A percentile compares a stretch with the other conserved stretches of the same genome.
phyloP scores from a whole-genome alignment of 2,329 filamentous ascomycete genomes.

The Pyrenochaeta sp. region DNA sequence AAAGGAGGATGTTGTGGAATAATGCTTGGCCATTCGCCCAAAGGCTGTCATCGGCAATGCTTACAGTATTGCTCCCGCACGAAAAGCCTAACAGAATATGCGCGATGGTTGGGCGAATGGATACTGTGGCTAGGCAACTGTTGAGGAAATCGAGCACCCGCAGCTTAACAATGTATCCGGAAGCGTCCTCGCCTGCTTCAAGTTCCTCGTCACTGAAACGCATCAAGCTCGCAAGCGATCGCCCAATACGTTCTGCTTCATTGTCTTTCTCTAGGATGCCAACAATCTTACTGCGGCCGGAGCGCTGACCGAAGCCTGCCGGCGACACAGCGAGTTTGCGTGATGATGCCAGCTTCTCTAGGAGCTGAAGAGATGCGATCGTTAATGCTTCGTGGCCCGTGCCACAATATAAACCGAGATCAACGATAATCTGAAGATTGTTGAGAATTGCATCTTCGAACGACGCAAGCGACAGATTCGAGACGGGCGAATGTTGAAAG shows the following conservation, averaged over 20 bases:
- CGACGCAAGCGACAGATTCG: conserved; percentile 79
- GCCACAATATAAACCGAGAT: conserved; percentile 86
- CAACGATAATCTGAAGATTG: conserved; percentile 78
- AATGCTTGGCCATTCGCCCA: conserved; percentile 78
- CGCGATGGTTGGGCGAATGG: conserved; percentile 82
- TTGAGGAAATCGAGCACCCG: conserved; percentile 87
- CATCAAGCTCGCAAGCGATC: conserved; percentile 74
- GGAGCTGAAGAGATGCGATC: conserved; percentile 77
- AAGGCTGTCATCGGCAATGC: conserved; percentile 70
- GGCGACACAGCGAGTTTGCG: conserved; percentile 78
- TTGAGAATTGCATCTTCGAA: conserved; percentile 92
- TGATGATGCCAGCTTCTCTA: conserved; percentile 87
- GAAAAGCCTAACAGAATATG: conserved; percentile 90
- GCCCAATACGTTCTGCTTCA: conserved; percentile 79
- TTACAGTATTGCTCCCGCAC: conserved; percentile 74
- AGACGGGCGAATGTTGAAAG: conserved; percentile 67
- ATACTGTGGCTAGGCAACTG: conserved; percentile 76
- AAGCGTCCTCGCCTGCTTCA: conserved; percentile 71
- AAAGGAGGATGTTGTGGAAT: conserved; percentile 79
- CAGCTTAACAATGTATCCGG: conserved; percentile 81
- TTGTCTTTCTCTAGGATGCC: conserved; percentile 85
- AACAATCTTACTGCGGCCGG: conserved; percentile 81
- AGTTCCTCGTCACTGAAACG: conserved; percentile 71
- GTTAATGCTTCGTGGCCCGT: conserved; percentile 83
- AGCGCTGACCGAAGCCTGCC: conserved; percentile 66